Percentiles rank a stretch among this genome's conserved stretches.
These are phyloP conservation scores for Ceriops tagal DNA, from an alignment of 345 rosid species.

Conservation along the genomic window DNA sequence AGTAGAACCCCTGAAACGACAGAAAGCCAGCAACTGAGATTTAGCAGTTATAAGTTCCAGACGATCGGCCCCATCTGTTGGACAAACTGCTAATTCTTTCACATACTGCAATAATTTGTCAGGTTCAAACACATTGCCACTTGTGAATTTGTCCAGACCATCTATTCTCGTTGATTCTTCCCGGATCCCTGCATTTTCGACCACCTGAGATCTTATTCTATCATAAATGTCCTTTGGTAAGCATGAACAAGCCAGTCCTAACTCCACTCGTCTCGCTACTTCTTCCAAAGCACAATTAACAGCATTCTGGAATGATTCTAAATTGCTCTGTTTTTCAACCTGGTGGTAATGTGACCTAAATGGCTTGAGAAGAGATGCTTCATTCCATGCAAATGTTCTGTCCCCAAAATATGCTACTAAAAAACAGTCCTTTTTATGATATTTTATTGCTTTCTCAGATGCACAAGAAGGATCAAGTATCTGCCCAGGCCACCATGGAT, in stretches of 20 bases:
- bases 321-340: conserved; percentile 54
- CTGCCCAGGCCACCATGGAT: conserved; percentile 91
- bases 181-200: conserved; percentile 58
- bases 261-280: conserved; percentile 50
- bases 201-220: conserved; percentile 39
- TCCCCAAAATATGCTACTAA: conserved; percentile 78
- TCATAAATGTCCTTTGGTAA: conserved; percentile 36
- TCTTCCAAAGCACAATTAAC: conserved; percentile 63
- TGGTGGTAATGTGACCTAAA: conserved; percentile 51
- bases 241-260: conserved; percentile 59
- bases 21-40: conserved; percentile 54
- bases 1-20: conserved; percentile 45
- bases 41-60: conserved; percentile 52
- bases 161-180: conserved; percentile 37
- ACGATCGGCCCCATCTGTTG: conserved; percentile 44
- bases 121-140: conserved; percentile 41
- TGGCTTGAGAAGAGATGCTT: conserved; percentile 52
- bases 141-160: conserved; percentile 24
- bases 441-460: conserved; percentile 54
- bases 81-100: conserved; percentile 51
- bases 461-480: conserved; percentile 66
- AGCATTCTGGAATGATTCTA: conserved; percentile 56
- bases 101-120: conserved; percentile 42
- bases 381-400: conserved; percentile 75
- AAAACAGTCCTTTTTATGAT: conserved; percentile 57